phyloP scores from a whole-genome alignment of 805 yeast genomes.

The Naumovozyma castellii region DNA sequence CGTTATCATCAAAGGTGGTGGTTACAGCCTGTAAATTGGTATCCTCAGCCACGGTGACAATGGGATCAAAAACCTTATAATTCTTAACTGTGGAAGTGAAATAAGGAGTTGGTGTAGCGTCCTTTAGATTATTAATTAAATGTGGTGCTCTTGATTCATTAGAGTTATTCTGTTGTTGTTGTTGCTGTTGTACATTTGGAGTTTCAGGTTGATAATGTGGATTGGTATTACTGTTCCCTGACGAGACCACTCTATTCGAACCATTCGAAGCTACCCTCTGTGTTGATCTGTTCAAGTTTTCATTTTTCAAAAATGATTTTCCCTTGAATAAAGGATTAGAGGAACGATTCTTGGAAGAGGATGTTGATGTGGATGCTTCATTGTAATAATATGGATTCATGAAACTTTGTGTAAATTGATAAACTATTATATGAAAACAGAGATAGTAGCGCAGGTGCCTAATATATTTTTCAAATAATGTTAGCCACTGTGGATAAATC shows the following conservation, averaged over 20 bases:
- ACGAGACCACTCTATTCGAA: conserved; percentile 1
- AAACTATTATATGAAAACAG: conserved; percentile 25
- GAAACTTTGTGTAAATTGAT: conserved; percentile 15
- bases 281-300: not conserved
- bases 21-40: conserved; percentile 19
- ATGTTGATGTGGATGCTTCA: conserved; percentile 1
- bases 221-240: too few species aligned
- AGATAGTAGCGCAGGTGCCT: conserved; percentile 9
- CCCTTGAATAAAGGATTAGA: not conserved
- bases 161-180: too few species aligned
- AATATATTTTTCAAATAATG: not conserved
- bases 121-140: too few species aligned
- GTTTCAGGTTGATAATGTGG: not conserved
- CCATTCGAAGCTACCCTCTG: not conserved
- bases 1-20: conserved; percentile 9
- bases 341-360: not conserved
- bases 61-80: conserved; percentile 18
- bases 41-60: conserved; percentile 14
- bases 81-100: conserved; percentile 18
- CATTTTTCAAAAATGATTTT: not conserved
- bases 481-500: not conserved
- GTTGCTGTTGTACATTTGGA: too few species aligned
- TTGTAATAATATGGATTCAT: conserved; percentile 6
- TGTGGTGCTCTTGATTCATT: too few species aligned
- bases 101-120: conserved; percentile 6